Percentiles rank a stretch among this genome's conserved stretches.
These are phyloP conservation scores for Podospora pseudocomata DNA, from an alignment of 495 filamentous ascomycete genomes.

Conservation along the genomic window DNA sequence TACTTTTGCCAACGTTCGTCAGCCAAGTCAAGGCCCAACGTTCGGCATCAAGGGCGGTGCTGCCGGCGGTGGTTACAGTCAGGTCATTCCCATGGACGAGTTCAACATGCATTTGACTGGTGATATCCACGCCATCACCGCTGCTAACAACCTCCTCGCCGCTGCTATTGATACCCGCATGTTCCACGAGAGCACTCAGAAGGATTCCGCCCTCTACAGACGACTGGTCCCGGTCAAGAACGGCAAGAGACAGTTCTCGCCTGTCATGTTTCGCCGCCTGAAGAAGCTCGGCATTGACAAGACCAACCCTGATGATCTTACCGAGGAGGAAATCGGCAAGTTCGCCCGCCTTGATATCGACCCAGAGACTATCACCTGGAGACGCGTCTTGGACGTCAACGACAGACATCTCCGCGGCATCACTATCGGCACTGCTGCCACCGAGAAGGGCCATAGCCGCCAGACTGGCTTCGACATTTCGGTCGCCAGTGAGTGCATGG, in stretches of 20 bases:
- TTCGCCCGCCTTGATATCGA: slow-evolving; percentile 96
- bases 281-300: slow-evolving; percentile 95
- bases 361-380: slow-evolving; percentile 95
- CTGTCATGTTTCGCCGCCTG: slow-evolving; percentile 84
- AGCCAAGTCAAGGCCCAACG: slow-evolving; percentile 94
- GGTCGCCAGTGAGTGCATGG: slow-evolving; percentile 97
- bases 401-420: slow-evolving; percentile 88
- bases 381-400: slow-evolving; percentile 93
- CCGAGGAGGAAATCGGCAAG: slow-evolving; percentile 76
- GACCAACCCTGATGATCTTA: slow-evolving; percentile 85
- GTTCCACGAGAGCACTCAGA: slow-evolving; percentile 95
- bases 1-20: slow-evolving; percentile 92
- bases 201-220: slow-evolving; percentile 83
- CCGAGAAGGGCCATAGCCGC: slow-evolving; percentile 81
- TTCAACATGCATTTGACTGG: slow-evolving; percentile 98
- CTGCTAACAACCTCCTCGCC: slow-evolving; percentile 96
- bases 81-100: slow-evolving; percentile 99
- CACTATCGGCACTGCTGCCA: slow-evolving; percentile 79
- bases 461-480: slow-evolving; percentile 96
- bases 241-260: slow-evolving; percentile 79
- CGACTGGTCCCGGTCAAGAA: slow-evolving; percentile 87
- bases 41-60: slow-evolving; percentile 99
- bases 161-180: slow-evolving; percentile 97
- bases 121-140: slow-evolving; percentile 95
- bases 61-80: slow-evolving; percentile 94